Evolutionary conservation across 2,329 filamentous ascomycete genomes (phyloP).

Genomic region (Fusarium longipes): DNA sequence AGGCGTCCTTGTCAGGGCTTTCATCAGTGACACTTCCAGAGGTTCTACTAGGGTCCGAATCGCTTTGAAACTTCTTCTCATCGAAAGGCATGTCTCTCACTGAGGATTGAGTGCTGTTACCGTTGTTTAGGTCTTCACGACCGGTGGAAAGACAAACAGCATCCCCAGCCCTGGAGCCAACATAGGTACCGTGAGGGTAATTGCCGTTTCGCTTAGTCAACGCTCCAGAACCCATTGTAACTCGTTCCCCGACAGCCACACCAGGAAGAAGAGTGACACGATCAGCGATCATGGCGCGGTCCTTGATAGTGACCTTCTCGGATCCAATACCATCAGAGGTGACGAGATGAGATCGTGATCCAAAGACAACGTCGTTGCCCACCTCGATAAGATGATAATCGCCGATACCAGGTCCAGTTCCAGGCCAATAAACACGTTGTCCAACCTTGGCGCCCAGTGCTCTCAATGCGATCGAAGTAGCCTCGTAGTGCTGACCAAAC

Average conservation of each 20-base stretch:
- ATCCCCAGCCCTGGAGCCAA: constrained; percentile 4
- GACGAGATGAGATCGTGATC: background rate
- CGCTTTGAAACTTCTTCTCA: background rate
- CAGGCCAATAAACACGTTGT: constrained; percentile 11
- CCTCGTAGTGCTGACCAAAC: constrained; percentile 13
- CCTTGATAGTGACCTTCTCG: background rate
- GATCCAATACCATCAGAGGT: background rate
- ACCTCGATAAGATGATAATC: constrained; percentile 5
- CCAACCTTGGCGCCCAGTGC: constrained; percentile 9
- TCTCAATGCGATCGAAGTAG: background rate
- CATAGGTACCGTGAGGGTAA: background rate
- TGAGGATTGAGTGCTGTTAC: background rate
- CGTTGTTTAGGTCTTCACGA: background rate
- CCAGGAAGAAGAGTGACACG: background rate
- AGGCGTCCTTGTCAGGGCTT: background rate
- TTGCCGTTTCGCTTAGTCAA: background rate
- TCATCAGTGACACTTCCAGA: background rate
- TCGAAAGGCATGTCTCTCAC: background rate
- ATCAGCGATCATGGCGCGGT: constrained; percentile 16
- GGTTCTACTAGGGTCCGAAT: background rate
- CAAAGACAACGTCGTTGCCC: constrained; percentile 10
- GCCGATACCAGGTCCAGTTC: background rate
- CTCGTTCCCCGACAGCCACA: fast-evolving
- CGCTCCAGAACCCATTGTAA: constrained; percentile 4
- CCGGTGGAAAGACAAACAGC: background rate